Conservation (phyloP, 306 rosid species). For the Casuarina cunninghamiana region DNA sequence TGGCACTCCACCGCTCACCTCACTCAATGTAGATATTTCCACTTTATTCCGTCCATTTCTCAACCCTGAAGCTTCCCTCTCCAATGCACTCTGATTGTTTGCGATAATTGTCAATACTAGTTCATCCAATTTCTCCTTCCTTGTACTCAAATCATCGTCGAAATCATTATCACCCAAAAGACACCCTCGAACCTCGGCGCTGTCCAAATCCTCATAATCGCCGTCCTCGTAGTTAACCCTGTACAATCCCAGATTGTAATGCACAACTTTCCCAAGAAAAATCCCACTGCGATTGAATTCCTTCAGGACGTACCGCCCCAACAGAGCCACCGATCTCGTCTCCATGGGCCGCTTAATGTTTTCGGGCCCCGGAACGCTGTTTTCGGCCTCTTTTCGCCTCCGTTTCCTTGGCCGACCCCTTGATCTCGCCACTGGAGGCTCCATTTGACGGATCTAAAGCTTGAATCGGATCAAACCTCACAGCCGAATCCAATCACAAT, state of each 20-base stretch:
- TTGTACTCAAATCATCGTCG: slow-evolving; percentile 32
- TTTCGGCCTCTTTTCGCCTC: slow-evolving; percentile 52
- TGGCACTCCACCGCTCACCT: slow-evolving; percentile 27
- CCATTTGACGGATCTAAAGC: slow-evolving; percentile 44
- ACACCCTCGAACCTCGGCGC: slow-evolving; percentile 65
- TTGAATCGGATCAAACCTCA: slow-evolving; percentile 19
- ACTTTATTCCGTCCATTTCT: slow-evolving; percentile 27
- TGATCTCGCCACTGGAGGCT: slow-evolving; percentile 57
- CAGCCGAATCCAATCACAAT: slow-evolving; percentile 13
- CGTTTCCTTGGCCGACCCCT: slow-evolving; percentile 95
- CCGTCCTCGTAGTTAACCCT: slow-evolving; percentile 84
- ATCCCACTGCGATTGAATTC: slow-evolving; percentile 59
- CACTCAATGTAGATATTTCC: slow-evolving; percentile 37
- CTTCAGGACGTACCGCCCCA: slow-evolving; percentile 69
- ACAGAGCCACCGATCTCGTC: slow-evolving; percentile 45
- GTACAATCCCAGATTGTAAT: slow-evolving; percentile 64
- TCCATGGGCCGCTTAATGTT: slow-evolving; percentile 46
- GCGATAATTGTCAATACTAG: slow-evolving; percentile 25
- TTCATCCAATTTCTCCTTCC: slow-evolving; percentile 54
- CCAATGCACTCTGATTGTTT: neutral
- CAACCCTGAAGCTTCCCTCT: slow-evolving; percentile 19
- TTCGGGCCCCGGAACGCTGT: slow-evolving; percentile 34
- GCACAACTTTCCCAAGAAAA: slow-evolving; percentile 74
- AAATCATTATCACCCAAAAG: slow-evolving; percentile 46
- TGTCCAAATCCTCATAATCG: slow-evolving; percentile 81